Evolutionary conservation across 1,139 yeast genomes (phyloP), one percentile per base, ranked within the genome.

Genomic region (Maudiozyma humilis): DNA sequence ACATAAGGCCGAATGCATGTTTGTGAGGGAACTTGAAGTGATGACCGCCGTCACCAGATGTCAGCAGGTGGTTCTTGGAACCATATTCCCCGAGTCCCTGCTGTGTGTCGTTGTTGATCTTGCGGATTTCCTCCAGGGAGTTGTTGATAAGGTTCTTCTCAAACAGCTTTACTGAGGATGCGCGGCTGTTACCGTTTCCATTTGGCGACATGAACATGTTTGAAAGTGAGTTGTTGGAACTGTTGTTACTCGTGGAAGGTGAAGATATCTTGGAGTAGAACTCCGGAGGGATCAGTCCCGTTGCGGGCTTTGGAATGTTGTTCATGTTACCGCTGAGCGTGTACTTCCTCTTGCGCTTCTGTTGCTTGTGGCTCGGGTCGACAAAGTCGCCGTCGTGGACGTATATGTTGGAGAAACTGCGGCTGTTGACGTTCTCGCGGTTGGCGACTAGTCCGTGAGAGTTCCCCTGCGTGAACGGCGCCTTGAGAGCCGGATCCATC

Each of bases 301-400:
- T 37, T 3, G 19, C 32, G 17, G 33, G 33, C 8, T 37, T 37
- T 7, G 40, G 40, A 16, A 37, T 17, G 27, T 23, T 23, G 31
- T 30, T 29, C 17, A 27, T n/a, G 17, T 16, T 16, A 30, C 20
- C 20, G 14, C 30, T 37, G 8, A 37, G 19, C 4, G 40, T 37
- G 20, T 37, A 37, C 19, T 37, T 37, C 13, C 40, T 37, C 31
- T 37, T 37, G 13, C 33, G 17, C n/a, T 37, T 37, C 31, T 30
- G 36, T 45, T 33, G 38, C 36, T 4, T 15, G 7, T 15, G 23
- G 6, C 6, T 16, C 17, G 35, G 36, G 14, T 51, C 59, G 14
- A 51, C 51, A 40, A 58, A 59, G 32, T 61, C 58, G 14, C 66
- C 66, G 41, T 62, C 66, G 45, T 60, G 63, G 19, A 59, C 51